Evolutionary conservation across 805 yeast species (phyloP), one percentile per base, ranked within the genome.

Genomic region (Saturnispora halmiae): DNA sequence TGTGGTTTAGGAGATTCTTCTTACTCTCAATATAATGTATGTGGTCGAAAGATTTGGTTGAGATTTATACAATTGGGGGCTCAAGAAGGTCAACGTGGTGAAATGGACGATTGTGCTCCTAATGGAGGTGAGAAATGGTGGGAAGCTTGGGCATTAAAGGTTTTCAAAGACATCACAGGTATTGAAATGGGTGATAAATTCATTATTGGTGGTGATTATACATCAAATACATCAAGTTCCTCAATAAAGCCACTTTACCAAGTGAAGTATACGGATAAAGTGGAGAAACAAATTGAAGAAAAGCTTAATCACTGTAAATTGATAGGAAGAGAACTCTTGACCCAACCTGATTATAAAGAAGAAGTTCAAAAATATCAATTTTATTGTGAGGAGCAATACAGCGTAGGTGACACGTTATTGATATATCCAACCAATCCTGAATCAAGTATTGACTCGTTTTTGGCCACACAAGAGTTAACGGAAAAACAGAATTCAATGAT

Each of bases 1-100:
- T 82, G 92, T 54, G 99, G 98, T 0, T 62, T 92, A 2, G 99
- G 99, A 20, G 97, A 92, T 58, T 80, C 95, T 1, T 80, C 94
- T 1, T 92, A 92, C 56, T 84, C 94, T 4, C 74, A 81, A 48
- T 92, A 76, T 62, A 90, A 92, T 60, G 79, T 78, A 68, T 96
- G 95, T n/a, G 74, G 82, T 28, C 73, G 79, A 46, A 88, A 90
- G 53, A 60, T 92, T 14, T 95, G 90, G 56, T 71, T 77, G 18
- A 67, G 98, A 43, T 53, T 90, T 25, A 51, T 68, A 21, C 96
- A 90, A 59, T 65, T 92, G 13, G 97, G 98, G 1, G 95, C 90
- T 2, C 45, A 47, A 0, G 92, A 82, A 5, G 69, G 80, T 37
- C 70, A 73, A 4, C 64, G 96, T 39, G 83, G 87, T 26, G 98